phyloP scores from a whole-genome alignment of 768 basidiomycete species.

The Clathrus columnatus region DNA sequence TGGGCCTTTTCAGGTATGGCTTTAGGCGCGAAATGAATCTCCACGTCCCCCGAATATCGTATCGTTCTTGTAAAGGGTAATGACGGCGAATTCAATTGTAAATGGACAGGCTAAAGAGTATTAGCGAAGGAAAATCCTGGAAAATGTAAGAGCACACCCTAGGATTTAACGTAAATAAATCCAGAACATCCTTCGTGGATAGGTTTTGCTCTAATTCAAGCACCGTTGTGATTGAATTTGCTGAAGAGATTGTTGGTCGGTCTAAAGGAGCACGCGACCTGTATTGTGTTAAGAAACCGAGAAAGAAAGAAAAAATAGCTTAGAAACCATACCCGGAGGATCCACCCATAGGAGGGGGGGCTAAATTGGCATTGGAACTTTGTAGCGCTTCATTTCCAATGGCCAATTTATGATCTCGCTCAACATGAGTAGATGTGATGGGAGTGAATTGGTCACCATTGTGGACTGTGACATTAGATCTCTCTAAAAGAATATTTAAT shows the following conservation, averaged over 20 bases:
- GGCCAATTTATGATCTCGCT: background rate
- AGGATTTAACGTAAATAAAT: conserved; percentile 92
- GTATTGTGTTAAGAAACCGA: conserved; percentile 35
- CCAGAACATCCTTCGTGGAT: conserved; percentile 68
- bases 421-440: background rate
- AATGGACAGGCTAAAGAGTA: conserved; percentile 62
- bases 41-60: conserved; percentile 60
- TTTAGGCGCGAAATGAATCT: conserved; percentile 69
- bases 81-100: conserved; percentile 79
- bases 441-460: background rate
- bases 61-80: conserved; percentile 74
- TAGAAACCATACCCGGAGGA: conserved; percentile 44
- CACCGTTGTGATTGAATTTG: conserved; percentile 43
- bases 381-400: background rate
- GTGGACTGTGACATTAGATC: conserved; percentile 43
- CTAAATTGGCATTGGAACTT: background rate
- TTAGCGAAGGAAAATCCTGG: conserved; percentile 6
- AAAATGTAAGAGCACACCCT: conserved; percentile 45
- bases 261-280: conserved; percentile 39
- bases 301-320: conserved; percentile 5
- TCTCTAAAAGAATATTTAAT: conserved; percentile 55
- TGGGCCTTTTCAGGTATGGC: conserved; percentile 62
- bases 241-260: conserved; percentile 38
- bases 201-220: conserved; percentile 76
- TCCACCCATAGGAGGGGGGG: conserved; percentile 34